Evolutionary conservation across 495 filamentous ascomycete genomes (phyloP).

Genomic region (Neurospora sp.): DNA sequence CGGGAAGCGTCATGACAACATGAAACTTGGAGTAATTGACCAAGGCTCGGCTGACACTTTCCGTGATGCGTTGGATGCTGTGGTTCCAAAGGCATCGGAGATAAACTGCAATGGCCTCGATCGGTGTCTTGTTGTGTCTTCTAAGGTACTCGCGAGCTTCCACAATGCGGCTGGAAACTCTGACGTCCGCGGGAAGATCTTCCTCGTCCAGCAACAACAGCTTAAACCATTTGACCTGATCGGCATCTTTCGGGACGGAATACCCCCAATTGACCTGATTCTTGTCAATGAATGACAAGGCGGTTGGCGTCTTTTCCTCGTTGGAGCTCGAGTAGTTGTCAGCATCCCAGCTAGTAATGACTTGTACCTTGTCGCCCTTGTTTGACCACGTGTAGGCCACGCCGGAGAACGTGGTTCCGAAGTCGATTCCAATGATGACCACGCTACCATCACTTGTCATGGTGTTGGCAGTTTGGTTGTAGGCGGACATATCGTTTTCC

Average conservation of each 20-base stretch:
- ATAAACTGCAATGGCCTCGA: constrained; percentile 14
- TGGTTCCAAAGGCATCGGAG: constrained; percentile 19
- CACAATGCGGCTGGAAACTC: constrained; percentile 1
- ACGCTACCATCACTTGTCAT: background rate
- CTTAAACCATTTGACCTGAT: constrained; percentile 24
- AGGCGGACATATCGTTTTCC: too few relatives aligned
- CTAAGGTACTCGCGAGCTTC: constrained; percentile 3
- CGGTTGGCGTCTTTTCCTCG: constrained; percentile 12
- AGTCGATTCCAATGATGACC: background rate
- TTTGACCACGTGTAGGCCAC: background rate
- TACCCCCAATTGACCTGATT: constrained; percentile 17
- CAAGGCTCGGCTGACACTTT: constrained; percentile 1
- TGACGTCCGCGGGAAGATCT: constrained; percentile 10
- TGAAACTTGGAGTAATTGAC: constrained; percentile 8
- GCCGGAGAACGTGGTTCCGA: background rate
- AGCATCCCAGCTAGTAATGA: constrained; percentile 6
- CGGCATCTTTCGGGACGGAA: background rate
- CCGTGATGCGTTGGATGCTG: background rate
- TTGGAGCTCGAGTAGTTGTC: background rate
- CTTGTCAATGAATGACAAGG: constrained; percentile 2
- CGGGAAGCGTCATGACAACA: constrained; percentile 18
- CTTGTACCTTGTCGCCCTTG: background rate
- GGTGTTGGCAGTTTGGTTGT: background rate
- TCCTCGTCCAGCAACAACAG: constrained; percentile 18
- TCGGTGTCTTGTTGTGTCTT: constrained; percentile 4